Conservation (phyloP, 768 basidiomycete species). For the Imleria badia region DNA sequence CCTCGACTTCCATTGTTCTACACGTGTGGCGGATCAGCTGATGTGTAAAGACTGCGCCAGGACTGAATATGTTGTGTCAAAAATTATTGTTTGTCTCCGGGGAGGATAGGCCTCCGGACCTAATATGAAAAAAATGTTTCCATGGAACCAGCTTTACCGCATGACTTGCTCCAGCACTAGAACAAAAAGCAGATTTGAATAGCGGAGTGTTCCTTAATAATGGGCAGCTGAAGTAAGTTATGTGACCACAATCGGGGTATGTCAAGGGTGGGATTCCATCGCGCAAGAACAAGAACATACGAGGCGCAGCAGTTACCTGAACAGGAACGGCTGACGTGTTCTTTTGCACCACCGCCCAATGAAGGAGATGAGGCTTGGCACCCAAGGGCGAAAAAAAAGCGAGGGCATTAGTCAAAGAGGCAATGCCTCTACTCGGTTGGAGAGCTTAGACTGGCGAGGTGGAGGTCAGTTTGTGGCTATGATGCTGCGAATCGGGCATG, state of each 20-base stretch:
- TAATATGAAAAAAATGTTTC: conserved; percentile 33
- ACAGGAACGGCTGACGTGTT: conserved; percentile 15
- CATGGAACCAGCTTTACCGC: conserved; percentile 18
- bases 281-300: conserved; percentile 30
- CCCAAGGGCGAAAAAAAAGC: conserved; percentile 18
- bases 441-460: conserved; percentile 15
- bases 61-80: conserved; percentile 20
- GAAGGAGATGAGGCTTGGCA: conserved; percentile 23
- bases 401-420: conserved; percentile 33
- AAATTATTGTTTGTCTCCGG: conserved; percentile 27
- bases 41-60: conserved; percentile 20
- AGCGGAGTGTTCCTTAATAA: conserved; percentile 33
- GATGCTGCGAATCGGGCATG: conserved; percentile 24
- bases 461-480: conserved; percentile 28
- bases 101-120: conserved; percentile 19
- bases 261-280: conserved; percentile 26
- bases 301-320: conserved; percentile 24
- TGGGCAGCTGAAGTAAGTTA: conserved; percentile 21
- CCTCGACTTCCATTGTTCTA: conserved; percentile 31
- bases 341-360: conserved; percentile 13
- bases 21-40: conserved; percentile 31
- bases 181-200: conserved; percentile 27
- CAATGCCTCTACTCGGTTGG: conserved; percentile 28
- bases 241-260: conserved; percentile 25
- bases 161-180: conserved; percentile 22